Percentiles rank a stretch among this genome's conserved stretches.
Evolutionary conservation across 345 rosid genomes (phyloP).

Genomic region (Ailanthus altissimus): DNA sequence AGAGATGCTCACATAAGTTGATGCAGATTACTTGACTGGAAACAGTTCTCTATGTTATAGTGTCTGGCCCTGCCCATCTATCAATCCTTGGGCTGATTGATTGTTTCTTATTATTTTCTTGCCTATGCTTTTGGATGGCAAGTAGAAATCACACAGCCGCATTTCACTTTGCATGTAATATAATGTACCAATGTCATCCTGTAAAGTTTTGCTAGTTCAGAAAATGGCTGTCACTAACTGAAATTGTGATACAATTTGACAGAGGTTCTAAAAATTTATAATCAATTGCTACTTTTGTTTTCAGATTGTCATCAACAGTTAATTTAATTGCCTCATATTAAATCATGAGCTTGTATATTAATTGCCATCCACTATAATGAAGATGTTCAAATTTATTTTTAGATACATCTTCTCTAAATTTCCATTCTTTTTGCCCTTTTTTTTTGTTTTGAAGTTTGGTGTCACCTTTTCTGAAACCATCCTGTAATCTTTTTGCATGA

Average conservation of each 20-base stretch:
- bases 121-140: not conserved
- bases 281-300: conserved; percentile 3
- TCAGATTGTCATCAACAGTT: not conserved
- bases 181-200: not conserved
- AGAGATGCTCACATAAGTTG: not conserved
- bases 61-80: too few species aligned
- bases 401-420: not conserved
- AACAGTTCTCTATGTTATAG: not conserved
- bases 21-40: not conserved
- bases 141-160: not conserved
- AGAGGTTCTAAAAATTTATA: not conserved
- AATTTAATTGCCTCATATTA: not conserved
- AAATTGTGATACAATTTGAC: conserved; percentile 8
- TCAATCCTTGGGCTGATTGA: conserved; percentile 2
- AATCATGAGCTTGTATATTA: not conserved
- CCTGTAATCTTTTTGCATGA: not conserved
- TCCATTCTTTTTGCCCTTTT: not conserved
- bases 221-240: not conserved
- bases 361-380: not conserved
- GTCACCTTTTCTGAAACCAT: not conserved
- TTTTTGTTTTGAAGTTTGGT: not conserved
- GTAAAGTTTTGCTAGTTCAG: not conserved
- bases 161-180: not conserved
- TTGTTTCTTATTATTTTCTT: not conserved
- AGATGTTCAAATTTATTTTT: not conserved